A percentile compares a stretch with the other conserved stretches of the same genome.
These are phyloP conservation scores for Tolypocladium capitatum DNA, from an alignment of 2,329 filamentous ascomycete species.

Conservation along the genomic window DNA sequence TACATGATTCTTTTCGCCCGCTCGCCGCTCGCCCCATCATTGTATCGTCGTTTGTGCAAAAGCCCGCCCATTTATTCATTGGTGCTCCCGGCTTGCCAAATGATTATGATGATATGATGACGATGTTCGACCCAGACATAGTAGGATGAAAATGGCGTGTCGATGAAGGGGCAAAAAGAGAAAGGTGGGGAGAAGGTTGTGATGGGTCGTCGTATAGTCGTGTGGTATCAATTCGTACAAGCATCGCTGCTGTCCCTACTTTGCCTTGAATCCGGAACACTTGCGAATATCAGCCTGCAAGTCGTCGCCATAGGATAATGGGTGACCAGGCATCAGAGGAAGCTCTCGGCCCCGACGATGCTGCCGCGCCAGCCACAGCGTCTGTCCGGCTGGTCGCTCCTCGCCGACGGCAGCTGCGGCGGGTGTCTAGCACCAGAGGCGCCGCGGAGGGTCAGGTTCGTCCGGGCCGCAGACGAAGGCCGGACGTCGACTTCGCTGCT, in stretches of 20 bases:
- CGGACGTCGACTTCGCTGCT: constrained; percentile 30
- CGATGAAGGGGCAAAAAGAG: background rate
- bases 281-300: background rate
- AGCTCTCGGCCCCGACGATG: constrained; percentile 41
- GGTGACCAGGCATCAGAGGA: constrained; percentile 26
- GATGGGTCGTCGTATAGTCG: background rate
- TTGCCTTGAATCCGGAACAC: background rate
- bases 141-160: background rate
- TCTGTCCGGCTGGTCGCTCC: constrained; percentile 25
- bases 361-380: constrained; percentile 44
- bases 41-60: background rate
- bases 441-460: constrained; percentile 30
- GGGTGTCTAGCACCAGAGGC: constrained; percentile 15
- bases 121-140: background rate
- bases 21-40: background rate
- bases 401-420: constrained; percentile 12
- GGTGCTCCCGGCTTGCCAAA: background rate
- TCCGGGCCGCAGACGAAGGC: constrained; percentile 19
- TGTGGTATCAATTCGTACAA: constrained; percentile 1
- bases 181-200: background rate
- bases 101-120: background rate
- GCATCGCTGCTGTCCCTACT: background rate
- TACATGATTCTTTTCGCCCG: background rate
- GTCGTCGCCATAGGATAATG: background rate
- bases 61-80: background rate